Percentiles rank a stretch among this genome's conserved stretches.
Evolutionary conservation across 1,284 basidiomycete species (phyloP).

Genomic region (Apiotrichum laibachii): DNA sequence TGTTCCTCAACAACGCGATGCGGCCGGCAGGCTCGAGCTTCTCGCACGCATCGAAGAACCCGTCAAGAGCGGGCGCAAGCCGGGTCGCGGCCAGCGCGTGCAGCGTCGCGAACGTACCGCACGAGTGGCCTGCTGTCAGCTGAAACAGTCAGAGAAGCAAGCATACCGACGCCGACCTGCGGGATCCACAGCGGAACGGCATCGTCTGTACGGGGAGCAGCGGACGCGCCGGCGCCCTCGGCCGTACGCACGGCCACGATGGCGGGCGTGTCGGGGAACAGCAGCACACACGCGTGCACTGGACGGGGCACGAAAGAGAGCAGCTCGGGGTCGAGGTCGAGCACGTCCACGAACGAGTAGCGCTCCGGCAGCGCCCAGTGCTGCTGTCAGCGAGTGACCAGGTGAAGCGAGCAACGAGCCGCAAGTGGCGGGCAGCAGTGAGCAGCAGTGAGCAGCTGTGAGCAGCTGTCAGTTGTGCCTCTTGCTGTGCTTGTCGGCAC

Average conservation of each 20-base stretch:
- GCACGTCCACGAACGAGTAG: conserved; percentile 55
- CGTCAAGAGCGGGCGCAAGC: conserved; percentile 16
- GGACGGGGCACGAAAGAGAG: conserved; percentile 54
- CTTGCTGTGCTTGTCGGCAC: too few species aligned
- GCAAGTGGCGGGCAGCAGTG: background rate
- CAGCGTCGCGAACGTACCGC: conserved; percentile 29
- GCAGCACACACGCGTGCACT: conserved; percentile 54
- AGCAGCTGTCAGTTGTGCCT: background rate
- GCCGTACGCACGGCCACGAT: conserved; percentile 19
- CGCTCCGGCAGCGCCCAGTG: conserved; percentile 39
- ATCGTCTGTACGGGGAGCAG: background rate
- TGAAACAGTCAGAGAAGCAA: background rate
- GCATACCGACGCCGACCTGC: conserved; percentile 23
- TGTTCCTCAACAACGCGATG: conserved; percentile 14
- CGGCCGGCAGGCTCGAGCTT: conserved; percentile 6
- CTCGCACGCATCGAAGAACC: conserved; percentile 21
- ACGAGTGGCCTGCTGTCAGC: conserved; percentile 23
- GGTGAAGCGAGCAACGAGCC: background rate
- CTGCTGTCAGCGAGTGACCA: conserved; percentile 9
- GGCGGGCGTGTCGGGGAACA: conserved; percentile 47
- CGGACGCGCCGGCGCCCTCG: conserved; percentile 6
- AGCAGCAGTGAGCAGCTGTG: background rate
- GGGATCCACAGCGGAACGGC: conserved; percentile 27
- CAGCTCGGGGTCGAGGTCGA: conserved; percentile 54
- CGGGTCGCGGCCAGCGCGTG: conserved; percentile 24